Conservation (phyloP, 345 rosid genomes). For the Psidium friedrichsthalianum region DNA sequence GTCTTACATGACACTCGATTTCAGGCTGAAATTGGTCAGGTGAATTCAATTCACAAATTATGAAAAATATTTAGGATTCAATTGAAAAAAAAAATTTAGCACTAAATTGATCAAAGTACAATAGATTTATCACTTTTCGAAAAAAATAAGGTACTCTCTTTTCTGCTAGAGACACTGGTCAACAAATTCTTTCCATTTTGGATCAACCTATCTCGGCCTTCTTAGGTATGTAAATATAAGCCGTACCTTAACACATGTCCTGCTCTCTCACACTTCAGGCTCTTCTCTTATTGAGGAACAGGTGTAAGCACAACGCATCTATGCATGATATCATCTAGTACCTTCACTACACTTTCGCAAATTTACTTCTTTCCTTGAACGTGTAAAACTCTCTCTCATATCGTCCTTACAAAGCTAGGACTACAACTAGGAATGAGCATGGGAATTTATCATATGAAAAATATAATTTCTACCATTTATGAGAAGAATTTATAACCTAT, state of each 20-base stretch:
- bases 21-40: too few relatives aligned
- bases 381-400: background rate
- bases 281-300: background rate
- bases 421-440: background rate
- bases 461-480: background rate
- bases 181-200: background rate
- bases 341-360: background rate
- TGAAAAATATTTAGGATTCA: too few relatives aligned
- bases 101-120: too few relatives aligned
- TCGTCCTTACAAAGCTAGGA: background rate
- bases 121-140: too few relatives aligned
- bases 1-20: too few relatives aligned
- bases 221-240: background rate
- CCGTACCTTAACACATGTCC: background rate
- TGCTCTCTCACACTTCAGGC: background rate
- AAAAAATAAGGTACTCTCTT: background rate
- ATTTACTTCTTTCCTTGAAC: background rate
- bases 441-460: background rate
- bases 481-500: background rate
- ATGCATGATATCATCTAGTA: background rate
- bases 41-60: too few relatives aligned
- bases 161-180: background rate
- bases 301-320: background rate
- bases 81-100: too few relatives aligned
- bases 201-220: background rate